Conservation (phyloP, 2,329 filamentous ascomycete genomes). For the Penicillium expansum region DNA sequence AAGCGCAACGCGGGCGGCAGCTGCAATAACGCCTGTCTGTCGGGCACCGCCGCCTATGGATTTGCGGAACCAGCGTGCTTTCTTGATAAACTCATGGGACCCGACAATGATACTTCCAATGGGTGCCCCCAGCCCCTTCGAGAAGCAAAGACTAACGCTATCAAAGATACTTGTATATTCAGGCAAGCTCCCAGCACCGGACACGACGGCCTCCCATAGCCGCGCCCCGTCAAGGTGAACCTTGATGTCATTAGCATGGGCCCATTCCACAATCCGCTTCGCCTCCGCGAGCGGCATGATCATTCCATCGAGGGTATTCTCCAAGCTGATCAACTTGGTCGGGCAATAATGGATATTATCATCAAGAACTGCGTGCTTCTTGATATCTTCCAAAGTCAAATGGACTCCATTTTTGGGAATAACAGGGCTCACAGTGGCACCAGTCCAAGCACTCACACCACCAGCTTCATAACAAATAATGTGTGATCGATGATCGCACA, state of each 20-base stretch:
- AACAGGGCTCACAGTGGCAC: constrained; percentile 67
- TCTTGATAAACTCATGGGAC: constrained; percentile 57
- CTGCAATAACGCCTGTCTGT: constrained; percentile 72
- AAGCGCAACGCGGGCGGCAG: constrained; percentile 72
- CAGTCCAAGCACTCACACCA: constrained; percentile 68
- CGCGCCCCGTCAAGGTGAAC: constrained; percentile 78
- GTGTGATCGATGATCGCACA: constrained; percentile 77
- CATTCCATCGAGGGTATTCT: constrained; percentile 80
- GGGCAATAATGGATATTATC: constrained; percentile 75
- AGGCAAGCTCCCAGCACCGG: constrained; percentile 63
- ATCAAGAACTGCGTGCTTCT: constrained; percentile 59
- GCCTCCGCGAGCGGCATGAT: constrained; percentile 74
- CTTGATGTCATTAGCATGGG: constrained; percentile 60
- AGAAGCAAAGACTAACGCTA: constrained; percentile 74
- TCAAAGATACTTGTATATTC: constrained; percentile 70
- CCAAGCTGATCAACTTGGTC: constrained; percentile 75
- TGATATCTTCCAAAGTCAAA: constrained; percentile 73
- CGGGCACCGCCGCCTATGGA: constrained; percentile 74
- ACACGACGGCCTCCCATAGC: constrained; percentile 75
- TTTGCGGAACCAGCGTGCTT: constrained; percentile 74
- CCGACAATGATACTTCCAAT: constrained; percentile 74
- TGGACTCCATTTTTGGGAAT: constrained; percentile 68
- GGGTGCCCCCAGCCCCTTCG: constrained; percentile 77
- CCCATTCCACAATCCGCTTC: constrained; percentile 67
- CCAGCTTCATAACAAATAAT: constrained; percentile 65